A percentile compares a stretch with the other conserved stretches of the same genome.
These are phyloP conservation scores for Hura crepitans DNA, from an alignment of 441 rosid species.

Conservation along the genomic window DNA sequence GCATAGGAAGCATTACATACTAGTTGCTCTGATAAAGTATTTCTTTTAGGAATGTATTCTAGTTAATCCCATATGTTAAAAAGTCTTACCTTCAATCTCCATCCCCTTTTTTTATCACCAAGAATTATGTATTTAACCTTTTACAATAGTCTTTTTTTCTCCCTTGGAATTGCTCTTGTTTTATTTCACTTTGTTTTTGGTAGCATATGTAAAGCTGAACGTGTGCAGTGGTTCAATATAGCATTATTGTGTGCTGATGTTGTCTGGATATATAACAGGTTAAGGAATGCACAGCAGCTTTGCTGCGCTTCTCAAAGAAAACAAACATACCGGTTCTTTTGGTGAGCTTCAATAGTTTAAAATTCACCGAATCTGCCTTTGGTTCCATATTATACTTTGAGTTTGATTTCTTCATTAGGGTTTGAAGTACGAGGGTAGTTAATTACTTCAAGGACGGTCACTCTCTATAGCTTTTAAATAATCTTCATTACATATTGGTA, in stretches of 20 bases:
- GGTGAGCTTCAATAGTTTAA: conserved; percentile 44
- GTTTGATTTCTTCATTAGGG: conserved; percentile 13
- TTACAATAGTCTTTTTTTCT: neutral
- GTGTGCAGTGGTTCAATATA: neutral
- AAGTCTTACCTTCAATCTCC: neutral
- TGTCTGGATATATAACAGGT: conserved; percentile 48
- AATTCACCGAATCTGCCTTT: neutral
- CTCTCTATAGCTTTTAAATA: neutral
- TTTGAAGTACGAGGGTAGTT: neutral
- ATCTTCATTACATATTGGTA: neutral
- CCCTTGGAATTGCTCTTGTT: neutral
- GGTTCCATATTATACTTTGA: conserved; percentile 30
- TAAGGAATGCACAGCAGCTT: conserved; percentile 82
- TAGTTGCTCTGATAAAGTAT: conserved; percentile 1
- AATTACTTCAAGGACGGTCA: neutral
- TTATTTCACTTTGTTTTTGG: neutral
- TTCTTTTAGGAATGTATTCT: conserved; percentile 7
- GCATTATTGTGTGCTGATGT: conserved; percentile 17
- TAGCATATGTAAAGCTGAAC: neutral
- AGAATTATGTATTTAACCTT: no score
- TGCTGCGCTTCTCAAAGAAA: conserved; percentile 83
- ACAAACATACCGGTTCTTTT: conserved; percentile 77
- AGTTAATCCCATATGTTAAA: neutral
- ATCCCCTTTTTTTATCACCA: conserved; percentile 8
- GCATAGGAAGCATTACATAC: neutral